These are phyloP conservation scores for Leccinellum albellum DNA, from an alignment of 768 basidiomycete species.

Conservation along the genomic window DNA sequence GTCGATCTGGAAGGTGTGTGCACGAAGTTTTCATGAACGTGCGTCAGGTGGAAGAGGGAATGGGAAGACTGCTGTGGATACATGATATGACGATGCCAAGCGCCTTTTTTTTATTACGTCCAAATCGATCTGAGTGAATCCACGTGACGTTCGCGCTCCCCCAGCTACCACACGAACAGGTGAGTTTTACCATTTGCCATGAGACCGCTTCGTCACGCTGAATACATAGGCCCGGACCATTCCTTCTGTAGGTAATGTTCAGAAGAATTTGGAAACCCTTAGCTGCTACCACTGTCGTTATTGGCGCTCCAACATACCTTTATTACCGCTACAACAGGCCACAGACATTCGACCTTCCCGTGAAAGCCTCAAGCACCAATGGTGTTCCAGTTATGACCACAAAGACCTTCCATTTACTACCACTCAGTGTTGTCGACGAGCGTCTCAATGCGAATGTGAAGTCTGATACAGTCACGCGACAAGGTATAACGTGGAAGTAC, in stretches of 20 bases:
- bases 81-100: no score
- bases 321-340: constrained; percentile 47
- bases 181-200: background rate
- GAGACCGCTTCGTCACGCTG: background rate
- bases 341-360: constrained; percentile 56
- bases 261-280: constrained; percentile 67
- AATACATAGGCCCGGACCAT: background rate
- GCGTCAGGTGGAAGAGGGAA: constrained; percentile 53
- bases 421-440: constrained; percentile 51
- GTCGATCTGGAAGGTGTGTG: constrained; percentile 66
- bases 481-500: constrained; percentile 68
- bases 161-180: background rate
- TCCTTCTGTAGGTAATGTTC: constrained; percentile 42
- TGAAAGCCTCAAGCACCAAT: constrained; percentile 51
- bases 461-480: constrained; percentile 43
- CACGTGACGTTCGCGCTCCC: constrained; percentile 19
- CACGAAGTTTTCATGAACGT: constrained; percentile 98
- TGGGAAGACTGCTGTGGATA: constrained; percentile 42
- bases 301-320: constrained; percentile 58
- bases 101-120: no score
- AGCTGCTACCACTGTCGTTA: constrained; percentile 47
- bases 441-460: constrained; percentile 56
- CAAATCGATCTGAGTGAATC: constrained; percentile 9
- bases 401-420: constrained; percentile 52
- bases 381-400: constrained; percentile 56